Evolutionary conservation across 768 basidiomycete genomes (phyloP), one percentile per base, ranked within the genome.

Genomic region (Suillus occidentalis): DNA sequence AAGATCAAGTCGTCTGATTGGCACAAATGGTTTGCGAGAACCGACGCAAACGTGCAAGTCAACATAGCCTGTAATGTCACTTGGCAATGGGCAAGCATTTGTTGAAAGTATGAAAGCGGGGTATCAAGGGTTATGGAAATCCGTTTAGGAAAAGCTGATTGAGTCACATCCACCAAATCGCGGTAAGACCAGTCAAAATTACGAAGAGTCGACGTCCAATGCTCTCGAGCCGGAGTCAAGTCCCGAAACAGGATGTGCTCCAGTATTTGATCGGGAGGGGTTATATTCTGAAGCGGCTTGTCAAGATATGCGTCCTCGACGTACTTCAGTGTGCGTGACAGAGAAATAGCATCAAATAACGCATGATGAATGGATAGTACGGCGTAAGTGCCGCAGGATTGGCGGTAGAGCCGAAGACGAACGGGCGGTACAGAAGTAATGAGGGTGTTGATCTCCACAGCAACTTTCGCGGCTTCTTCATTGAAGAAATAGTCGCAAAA

Each of bases 351-450:
- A 61, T 77, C 76, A 64, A 74, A 77, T 8, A 77, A 62, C 3
- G 75, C 76, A 31, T 77, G 76, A 50, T 77, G 76, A 37, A 77
- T 77, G 7, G 77, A 77, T 42, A 78, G 65, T 18, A 66, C 68
- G 40, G 72, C 34, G 63, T 69, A 68, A 37, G 56, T 58, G 16
- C 28, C 39, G 5, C 53, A 52, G 25, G 50, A 57, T n/a, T 61
- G 40, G 22, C 43, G 53, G 65, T 69, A 69, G 63, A 65, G 36
- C 40, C 36, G 49, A 28, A 67, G 28, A 37, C 65, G 69, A 62
- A 74, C 66, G 59, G 64, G 66, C 64, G 72, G 67, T 59, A 43
- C 50, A 60, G 67, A 42, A 42, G 69, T 67, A 43, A 72, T 47
- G 10, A 52, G 63, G 34, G 14, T 13, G 65, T 75, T 77, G 31